These are phyloP conservation scores for Globisporangium canariense DNA, from an alignment of 352 stramenopile species.

Conservation along the genomic window DNA sequence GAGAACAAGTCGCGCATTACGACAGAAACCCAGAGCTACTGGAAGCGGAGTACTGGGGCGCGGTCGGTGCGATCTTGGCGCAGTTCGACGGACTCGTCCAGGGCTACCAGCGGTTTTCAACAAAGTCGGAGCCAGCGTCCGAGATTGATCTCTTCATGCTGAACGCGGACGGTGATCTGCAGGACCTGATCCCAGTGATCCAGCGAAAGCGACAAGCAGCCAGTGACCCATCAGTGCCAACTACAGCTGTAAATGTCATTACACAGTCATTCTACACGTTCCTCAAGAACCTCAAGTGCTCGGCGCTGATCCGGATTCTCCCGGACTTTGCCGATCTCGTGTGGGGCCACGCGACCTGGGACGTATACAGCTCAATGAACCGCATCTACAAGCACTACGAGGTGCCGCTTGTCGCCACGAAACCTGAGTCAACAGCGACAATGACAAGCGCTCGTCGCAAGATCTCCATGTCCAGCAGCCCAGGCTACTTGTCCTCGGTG, in stretches of 20 bases:
- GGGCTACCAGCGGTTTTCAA: constrained; percentile 33
- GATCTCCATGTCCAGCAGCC: constrained; percentile 76
- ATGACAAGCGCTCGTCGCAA: constrained; percentile 18
- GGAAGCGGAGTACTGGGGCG: constrained; percentile 35
- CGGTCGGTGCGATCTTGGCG: constrained; percentile 30
- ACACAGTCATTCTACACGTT: constrained; percentile 38
- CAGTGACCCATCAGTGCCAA: not conserved
- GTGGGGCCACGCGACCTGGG: constrained; percentile 72
- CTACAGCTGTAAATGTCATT: constrained; percentile 4
- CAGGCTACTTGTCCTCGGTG: constrained; percentile 68
- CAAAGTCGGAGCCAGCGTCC: constrained; percentile 21
- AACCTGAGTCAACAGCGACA: not conserved
- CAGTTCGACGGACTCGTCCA: constrained; percentile 54
- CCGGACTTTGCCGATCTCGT: constrained; percentile 55
- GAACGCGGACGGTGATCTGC: constrained; percentile 51
- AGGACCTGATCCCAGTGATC: constrained; percentile 46
- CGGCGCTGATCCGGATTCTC: constrained; percentile 63
- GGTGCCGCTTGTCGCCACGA: constrained; percentile 29
- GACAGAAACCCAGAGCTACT: constrained; percentile 13
- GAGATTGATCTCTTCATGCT: constrained; percentile 48
- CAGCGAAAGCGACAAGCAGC: constrained; percentile 6
- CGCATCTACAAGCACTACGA: constrained; percentile 82
- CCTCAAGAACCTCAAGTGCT: constrained; percentile 65
- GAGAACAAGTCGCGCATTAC: constrained; percentile 29
- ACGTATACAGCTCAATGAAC: constrained; percentile 69